A percentile compares a stretch with the other conserved stretches of the same genome.
phyloP scores from a whole-genome alignment of 2,329 filamentous ascomycete species.

The Coniochaeta sp. region DNA sequence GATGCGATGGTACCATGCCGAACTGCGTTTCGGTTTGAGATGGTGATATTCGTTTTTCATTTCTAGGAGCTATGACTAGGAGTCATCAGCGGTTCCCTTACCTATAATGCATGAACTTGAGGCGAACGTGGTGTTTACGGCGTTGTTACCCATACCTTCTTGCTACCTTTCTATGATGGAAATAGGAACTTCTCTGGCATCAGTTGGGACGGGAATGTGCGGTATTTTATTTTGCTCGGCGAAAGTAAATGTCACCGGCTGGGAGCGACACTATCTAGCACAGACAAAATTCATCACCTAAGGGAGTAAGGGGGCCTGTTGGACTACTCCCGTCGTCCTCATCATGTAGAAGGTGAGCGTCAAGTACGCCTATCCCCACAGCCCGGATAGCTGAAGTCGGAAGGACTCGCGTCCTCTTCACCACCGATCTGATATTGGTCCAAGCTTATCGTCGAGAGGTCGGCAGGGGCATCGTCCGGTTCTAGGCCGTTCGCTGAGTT shows the following conservation, averaged over 20 bases:
- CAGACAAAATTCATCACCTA: background rate
- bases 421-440: slow-evolving; percentile 1
- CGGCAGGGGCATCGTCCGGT: background rate
- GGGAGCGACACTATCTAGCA: background rate
- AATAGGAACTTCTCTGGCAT: background rate
- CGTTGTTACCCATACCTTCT: background rate
- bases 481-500: background rate
- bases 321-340: too few relatives aligned
- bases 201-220: background rate
- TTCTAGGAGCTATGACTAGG: background rate
- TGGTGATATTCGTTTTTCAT: background rate
- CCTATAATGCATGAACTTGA: background rate
- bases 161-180: background rate
- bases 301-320: background rate
- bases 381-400: slow-evolving; percentile 1
- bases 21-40: background rate
- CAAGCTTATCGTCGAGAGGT: background rate
- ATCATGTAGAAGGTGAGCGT: background rate
- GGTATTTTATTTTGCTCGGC: background rate
- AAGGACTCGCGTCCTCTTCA: background rate
- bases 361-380: background rate
- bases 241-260: slow-evolving; percentile 2
- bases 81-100: background rate
- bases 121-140: background rate
- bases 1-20: background rate